Conservation (phyloP, 1,284 basidiomycete genomes). For the Ceratobasidium sp. region DNA sequence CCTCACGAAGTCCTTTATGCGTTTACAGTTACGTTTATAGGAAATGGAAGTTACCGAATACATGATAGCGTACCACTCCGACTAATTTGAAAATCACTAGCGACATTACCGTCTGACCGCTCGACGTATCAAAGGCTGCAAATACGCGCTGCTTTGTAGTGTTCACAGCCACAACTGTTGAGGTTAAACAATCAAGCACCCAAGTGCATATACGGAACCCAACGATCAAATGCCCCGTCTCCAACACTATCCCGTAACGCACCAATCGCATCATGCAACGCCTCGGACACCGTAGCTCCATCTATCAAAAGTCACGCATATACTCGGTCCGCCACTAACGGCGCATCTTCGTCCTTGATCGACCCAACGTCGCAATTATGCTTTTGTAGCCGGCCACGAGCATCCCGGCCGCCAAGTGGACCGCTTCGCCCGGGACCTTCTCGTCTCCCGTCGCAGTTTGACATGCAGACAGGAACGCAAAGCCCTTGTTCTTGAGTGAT, state of each 20-base stretch:
- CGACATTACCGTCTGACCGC: too few relatives aligned
- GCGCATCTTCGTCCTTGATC: constrained; percentile 30
- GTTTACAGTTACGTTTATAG: too few relatives aligned
- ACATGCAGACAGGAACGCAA: constrained; percentile 39
- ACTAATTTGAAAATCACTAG: too few relatives aligned
- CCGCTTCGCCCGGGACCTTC: constrained; percentile 11
- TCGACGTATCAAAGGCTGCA: too few relatives aligned
- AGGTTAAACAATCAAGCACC: too few relatives aligned
- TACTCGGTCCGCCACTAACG: constrained; percentile 6
- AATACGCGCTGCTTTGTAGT: too few relatives aligned
- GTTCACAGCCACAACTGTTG: too few relatives aligned
- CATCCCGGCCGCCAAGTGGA: constrained; percentile 37
- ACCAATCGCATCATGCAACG: constrained; percentile 3
- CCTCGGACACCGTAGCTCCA: not conserved
- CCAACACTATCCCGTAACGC: not conserved
- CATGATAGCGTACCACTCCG: too few relatives aligned
- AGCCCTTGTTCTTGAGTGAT: not conserved
- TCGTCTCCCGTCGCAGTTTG: constrained; percentile 23
- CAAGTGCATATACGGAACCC: not conserved
- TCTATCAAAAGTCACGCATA: not conserved
- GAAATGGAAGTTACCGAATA: too few relatives aligned
- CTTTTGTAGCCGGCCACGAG: constrained; percentile 13
- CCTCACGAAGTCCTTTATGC: too few relatives aligned
- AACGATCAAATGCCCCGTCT: not conserved
- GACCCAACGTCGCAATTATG: constrained; percentile 22